These are phyloP conservation scores for Torulaspora microellipsoides DNA, from an alignment of 805 yeast genomes.

Conservation along the genomic window DNA sequence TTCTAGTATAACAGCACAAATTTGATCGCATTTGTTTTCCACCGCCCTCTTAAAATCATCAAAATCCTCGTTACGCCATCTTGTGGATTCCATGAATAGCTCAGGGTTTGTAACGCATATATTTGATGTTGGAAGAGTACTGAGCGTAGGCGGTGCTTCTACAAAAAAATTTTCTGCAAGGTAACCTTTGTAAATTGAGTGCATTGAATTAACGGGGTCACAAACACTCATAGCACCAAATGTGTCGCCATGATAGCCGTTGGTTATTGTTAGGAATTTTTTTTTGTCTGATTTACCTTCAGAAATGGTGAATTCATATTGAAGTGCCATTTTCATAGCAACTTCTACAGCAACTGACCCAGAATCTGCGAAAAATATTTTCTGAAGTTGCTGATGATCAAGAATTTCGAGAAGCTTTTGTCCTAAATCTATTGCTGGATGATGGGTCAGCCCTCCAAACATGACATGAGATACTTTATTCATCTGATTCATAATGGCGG, in stretches of 20 bases:
- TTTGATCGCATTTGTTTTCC: slow-evolving; percentile 27
- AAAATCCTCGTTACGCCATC: slow-evolving; percentile 28
- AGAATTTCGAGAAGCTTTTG: slow-evolving; percentile 32
- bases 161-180: slow-evolving; percentile 30
- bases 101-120: slow-evolving; percentile 2
- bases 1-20: slow-evolving; percentile 38
- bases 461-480: slow-evolving; percentile 30
- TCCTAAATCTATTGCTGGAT: slow-evolving; percentile 28
- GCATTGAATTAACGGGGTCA: slow-evolving; percentile 34
- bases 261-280: slow-evolving; percentile 32
- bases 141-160: slow-evolving; percentile 22
- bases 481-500: slow-evolving; percentile 34
- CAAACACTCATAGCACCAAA: slow-evolving; percentile 40
- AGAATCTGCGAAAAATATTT: slow-evolving; percentile 26
- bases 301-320: slow-evolving; percentile 24
- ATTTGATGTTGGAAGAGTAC: slow-evolving; percentile 15
- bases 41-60: slow-evolving; percentile 28
- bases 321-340: slow-evolving; percentile 38
- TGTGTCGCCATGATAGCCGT: slow-evolving; percentile 40
- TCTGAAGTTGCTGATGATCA: slow-evolving; percentile 22
- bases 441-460: slow-evolving; percentile 32
- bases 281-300: slow-evolving; percentile 22
- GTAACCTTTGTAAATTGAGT: slow-evolving; percentile 30
- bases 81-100: slow-evolving; percentile 1
- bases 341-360: slow-evolving; percentile 39